Base-by-base conservation (phyloP, 2,329 filamentous ascomycete genomes). In the Colletotrichum tofieldiae region DNA sequence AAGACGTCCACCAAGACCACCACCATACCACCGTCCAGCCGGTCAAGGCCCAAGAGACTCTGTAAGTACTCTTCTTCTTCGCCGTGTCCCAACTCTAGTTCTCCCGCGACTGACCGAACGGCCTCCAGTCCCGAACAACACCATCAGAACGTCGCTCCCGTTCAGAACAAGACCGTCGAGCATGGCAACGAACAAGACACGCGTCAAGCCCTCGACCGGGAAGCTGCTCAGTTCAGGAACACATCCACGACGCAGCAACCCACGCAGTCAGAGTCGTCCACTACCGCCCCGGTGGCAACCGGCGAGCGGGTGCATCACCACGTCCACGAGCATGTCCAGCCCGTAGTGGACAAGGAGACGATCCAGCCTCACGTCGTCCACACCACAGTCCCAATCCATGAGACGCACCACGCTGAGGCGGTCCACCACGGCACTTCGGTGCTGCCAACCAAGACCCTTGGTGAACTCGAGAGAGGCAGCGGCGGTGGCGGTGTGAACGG, bases 11-110 rank as follows among this genome's bases (percentile, higher is more conserved):
- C 78, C 91, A 93, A 79, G 89, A 93, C 72, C 92, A 93, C 77
- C 90, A 93, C 79, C 91, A 93, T 79, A 92, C 90, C 60, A 90
- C 90, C 0, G 83, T 93, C 1, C 92, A 93, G 81, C 92, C 92
- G 0, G 82, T 94, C 41, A 47, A 75, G 9, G 70, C 73, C n/a
- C 76, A 77, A 47, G 81, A 83, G 64, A 75, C 69, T 71, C 81
- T 85, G 73, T 88, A 89, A 77, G 84, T 85, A 3, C 12, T 11
- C 12, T 16, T 43, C 11, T 26, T 26, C 12, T 4, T 4, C 14
- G 18, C 5, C 16, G 11, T 11, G 16, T 14, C 14, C 16, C 41
- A 43, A 11, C 12, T 32, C 29, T 5, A 32, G 29, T 32, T 32
- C 29, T 32, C 14, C 16, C 41, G 41, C 41, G 41, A 6, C 41